phyloP scores from a whole-genome alignment of 768 basidiomycete genomes.

The Porpolomopsis calyptriformis region DNA sequence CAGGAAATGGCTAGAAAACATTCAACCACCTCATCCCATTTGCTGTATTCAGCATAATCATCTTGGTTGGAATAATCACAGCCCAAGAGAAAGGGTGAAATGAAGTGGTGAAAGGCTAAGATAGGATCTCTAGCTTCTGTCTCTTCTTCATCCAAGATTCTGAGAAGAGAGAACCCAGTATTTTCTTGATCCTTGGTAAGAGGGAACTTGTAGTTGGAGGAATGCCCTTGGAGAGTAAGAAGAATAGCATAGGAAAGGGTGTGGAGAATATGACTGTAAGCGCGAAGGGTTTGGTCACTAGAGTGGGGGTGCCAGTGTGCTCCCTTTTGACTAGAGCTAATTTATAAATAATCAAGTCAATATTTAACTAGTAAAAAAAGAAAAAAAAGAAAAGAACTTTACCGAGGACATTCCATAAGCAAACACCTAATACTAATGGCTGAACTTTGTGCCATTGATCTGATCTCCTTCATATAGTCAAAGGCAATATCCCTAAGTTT shows the following conservation, averaged over 20 bases:
- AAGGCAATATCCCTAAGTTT: too few species aligned
- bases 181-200: neutral
- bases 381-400: too few species aligned
- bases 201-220: neutral
- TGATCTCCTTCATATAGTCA: too few species aligned
- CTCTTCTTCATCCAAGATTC: neutral
- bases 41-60: neutral
- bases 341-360: too few species aligned
- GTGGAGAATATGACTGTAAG: neutral
- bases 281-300: neutral
- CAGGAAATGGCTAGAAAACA: neutral
- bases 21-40: slow-evolving; percentile 1
- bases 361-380: too few species aligned
- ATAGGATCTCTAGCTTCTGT: neutral
- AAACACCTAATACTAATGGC: too few species aligned
- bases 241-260: neutral
- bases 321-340: neutral
- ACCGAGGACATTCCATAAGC: too few species aligned
- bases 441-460: too few species aligned
- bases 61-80: neutral
- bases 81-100: neutral
- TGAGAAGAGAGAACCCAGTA: neutral
- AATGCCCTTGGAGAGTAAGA: neutral
- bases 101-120: neutral
- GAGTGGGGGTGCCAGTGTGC: neutral